These are phyloP conservation scores for Aspergillus nomiae DNA, from an alignment of 2,329 filamentous ascomycete genomes.

Conservation along the genomic window DNA sequence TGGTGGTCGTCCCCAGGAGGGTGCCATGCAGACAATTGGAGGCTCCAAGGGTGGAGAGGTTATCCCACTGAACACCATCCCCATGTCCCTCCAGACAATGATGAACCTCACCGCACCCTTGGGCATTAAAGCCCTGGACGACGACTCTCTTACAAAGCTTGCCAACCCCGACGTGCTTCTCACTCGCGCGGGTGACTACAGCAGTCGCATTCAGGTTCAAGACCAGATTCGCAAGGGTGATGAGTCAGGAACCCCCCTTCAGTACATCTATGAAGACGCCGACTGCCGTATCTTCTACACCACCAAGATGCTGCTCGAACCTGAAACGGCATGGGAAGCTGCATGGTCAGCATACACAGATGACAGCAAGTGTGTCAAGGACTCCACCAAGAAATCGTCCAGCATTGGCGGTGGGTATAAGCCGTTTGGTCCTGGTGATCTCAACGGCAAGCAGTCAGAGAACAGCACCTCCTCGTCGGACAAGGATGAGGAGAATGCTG, in stretches of 20 bases:
- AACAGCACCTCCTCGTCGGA: neutral
- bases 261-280: conserved; percentile 61
- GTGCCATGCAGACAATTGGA: conserved; percentile 63
- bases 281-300: conserved; percentile 63
- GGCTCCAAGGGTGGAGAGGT: conserved; percentile 57
- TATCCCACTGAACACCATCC: conserved; percentile 12
- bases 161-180: conserved; percentile 7
- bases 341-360: conserved; percentile 22
- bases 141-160: conserved; percentile 12
- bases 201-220: conserved; percentile 42
- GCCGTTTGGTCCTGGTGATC: conserved; percentile 6
- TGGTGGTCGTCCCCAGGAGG: conserved; percentile 57
- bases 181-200: conserved; percentile 10
- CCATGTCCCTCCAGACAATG: conserved; percentile 18
- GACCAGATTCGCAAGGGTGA: conserved; percentile 48
- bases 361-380: conserved; percentile 13
- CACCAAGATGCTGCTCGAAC: conserved; percentile 53
- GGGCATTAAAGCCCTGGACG: conserved; percentile 1
- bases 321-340: conserved; percentile 53
- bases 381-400: conserved; percentile 12
- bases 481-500: neutral
- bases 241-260: conserved; percentile 48
- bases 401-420: conserved; percentile 16
- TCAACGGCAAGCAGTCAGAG: conserved; percentile 2
- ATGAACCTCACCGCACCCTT: neutral